Evolutionary conservation across 148 eudicot species (phyloP), one percentile per base, ranked within the genome.

Genomic region (Persicaria maculosa): DNA sequence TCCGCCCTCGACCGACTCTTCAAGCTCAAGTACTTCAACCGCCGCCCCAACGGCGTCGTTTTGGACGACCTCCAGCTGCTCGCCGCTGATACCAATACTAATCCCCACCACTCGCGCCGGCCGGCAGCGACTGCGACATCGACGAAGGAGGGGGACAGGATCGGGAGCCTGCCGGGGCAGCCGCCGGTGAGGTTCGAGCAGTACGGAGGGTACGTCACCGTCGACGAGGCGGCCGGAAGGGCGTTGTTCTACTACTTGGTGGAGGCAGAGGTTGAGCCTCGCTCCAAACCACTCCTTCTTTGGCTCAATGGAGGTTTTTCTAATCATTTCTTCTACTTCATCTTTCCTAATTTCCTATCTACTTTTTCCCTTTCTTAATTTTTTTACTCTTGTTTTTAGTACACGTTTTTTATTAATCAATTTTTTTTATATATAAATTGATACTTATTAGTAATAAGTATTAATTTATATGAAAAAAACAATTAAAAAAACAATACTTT

Each of bases 261-360:
- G 8, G 89, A 85, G 73, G 87, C 90, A 16, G 68, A 78, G 8
- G 22, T 50, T 40, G 31, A 44, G 22, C 72, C 72, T 59, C 65
- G 79, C 9, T 71, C 81, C 15, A 52, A 80, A 75, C 97, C 97
- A 47, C 88, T 91, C 25, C 89, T 90, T 72, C 88, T 91, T 50
- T 88, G 97, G 97, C 97, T 91, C 44, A 91, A 91, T 87, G 97
- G 97, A 89, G 97, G 93, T 91, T 87, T 9, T 74, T 31, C 40
- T 72, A 68, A 44, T 71, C 17, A 19, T 10, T 47, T 70, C 5
- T 14, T 16, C 45, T 4, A 5, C 40, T 40, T 40, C 14, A 31
- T 22, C 36, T 25, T 10, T 25, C 20, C 31, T 61, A 11, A 14
- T 53, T 54, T 54, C 20, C 16, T 54, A 54, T 17, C 17, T 16